A percentile compares a stretch with the other conserved stretches of the same genome.
These are phyloP conservation scores for Lolium perenne DNA, from an alignment of 176 grass and related monocot species.

Conservation along the genomic window DNA sequence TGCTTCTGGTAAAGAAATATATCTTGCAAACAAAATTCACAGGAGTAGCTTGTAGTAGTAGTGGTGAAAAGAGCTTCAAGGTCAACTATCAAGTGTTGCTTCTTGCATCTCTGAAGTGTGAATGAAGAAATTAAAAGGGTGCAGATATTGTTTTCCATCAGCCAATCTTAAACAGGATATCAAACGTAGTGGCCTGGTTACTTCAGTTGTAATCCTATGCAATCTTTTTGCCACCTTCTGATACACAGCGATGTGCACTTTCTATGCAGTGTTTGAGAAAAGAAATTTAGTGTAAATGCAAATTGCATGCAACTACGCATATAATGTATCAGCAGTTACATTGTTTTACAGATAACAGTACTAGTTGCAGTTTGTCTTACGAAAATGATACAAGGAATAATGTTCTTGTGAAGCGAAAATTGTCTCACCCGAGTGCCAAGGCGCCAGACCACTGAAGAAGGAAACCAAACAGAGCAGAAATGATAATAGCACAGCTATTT, in stretches of 20 bases:
- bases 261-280: background rate
- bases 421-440: conserved; percentile 91
- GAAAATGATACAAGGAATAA: background rate
- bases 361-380: too few species aligned
- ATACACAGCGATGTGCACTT: background rate
- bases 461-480: conserved; percentile 94
- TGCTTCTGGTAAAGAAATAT: background rate
- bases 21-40: background rate
- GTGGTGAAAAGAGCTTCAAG: background rate
- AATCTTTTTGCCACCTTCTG: background rate
- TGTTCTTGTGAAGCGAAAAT: background rate
- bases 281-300: background rate
- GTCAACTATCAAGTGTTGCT: background rate
- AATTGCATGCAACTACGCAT: background rate
- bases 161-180: conserved; percentile 2
- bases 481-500: conserved; percentile 67
- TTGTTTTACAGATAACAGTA: background rate
- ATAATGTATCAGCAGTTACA: background rate
- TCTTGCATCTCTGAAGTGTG: conserved; percentile 1
- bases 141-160: background rate
- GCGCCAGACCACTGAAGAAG: conserved; percentile 97
- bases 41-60: background rate
- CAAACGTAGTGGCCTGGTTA: background rate
- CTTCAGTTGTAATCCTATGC: background rate
- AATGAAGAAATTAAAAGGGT: conserved; percentile 11